Evolutionary conservation across 495 filamentous ascomycete species (phyloP), one percentile per base, ranked within the genome.

Genomic region (Hyaloscypha hepaticicola): DNA sequence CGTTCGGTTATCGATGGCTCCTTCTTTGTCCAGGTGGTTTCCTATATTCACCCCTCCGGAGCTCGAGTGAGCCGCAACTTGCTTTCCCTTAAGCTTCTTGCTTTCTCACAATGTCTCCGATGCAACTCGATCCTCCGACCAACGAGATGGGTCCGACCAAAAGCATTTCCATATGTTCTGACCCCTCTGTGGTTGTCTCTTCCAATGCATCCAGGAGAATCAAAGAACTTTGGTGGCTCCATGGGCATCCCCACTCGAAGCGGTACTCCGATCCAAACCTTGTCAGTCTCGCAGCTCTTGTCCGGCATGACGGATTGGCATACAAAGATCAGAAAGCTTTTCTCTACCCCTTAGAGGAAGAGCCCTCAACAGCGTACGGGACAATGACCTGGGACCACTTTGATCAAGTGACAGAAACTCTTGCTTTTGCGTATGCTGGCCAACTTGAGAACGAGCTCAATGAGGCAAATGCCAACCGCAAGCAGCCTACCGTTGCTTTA

Each of bases 371-470:
- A 1, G 14, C 31, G 5, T 72, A 72, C 26, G 51, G 56, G 2
- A 62, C 66, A 11, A 66, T 72, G 69, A 72, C 66, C 2, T 72
- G 69, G 69, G 69, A 72, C 51, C 60, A 69, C 27, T 72, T 72
- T 41, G 69, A 72, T 33, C 24, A 28, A 48, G 61, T 65, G 22
- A 72, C 69, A 41, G 66, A 69, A 25, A 51, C n/a, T n/a, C 21
- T 69, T 21, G 69, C 69, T 26, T 21, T 69, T 4, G 29, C 38
- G 7, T 72, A 72, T 48, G 66, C 66, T 27, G 16, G 7, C 16
- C 29, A 66, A 11, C 58, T 72, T 11, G 5, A 60, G 41, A 27
- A 25, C 1, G 69, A 72, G 55, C 52, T 72, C 21, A 24, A 24
- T 14, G 57, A 61, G 24, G 69, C 63, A 1, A 72, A 72, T 52